phyloP scores from a whole-genome alignment of 2,329 filamentous ascomycete species.

The Monilinia aucupariae region DNA sequence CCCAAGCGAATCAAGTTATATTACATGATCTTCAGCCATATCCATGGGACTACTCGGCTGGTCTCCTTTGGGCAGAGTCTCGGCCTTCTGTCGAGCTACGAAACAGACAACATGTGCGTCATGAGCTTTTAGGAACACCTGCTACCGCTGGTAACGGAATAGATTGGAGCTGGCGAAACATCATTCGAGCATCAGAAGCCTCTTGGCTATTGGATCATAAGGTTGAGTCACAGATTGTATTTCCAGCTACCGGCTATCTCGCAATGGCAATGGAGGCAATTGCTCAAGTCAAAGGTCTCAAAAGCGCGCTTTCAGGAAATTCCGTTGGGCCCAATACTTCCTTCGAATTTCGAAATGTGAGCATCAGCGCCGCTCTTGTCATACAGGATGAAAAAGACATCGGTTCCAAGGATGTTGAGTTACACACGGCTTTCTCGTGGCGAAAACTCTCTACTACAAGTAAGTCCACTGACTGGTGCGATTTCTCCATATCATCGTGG shows the following conservation, averaged over 20 bases:
- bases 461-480: background rate
- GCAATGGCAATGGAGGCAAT: conserved; percentile 20
- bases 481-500: background rate
- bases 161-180: conserved; percentile 20
- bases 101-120: conserved; percentile 32
- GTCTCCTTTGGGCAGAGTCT: conserved; percentile 47
- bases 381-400: background rate
- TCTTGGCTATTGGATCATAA: conserved; percentile 40
- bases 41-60: conserved; percentile 43
- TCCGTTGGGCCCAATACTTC: background rate
- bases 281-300: background rate
- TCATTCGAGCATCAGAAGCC: conserved; percentile 36
- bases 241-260: conserved; percentile 45
- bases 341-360: background rate
- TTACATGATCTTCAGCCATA: conserved; percentile 38
- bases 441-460: background rate
- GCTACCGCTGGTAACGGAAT: conserved; percentile 24
- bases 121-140: conserved; percentile 37
- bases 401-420: background rate
- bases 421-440: background rate
- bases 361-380: background rate
- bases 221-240: conserved; percentile 43
- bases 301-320: background rate
- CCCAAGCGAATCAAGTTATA: background rate
- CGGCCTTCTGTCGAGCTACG: conserved; percentile 42